Evolutionary conservation across 169 alveolate species (phyloP).

Genomic region (Eimeria zaria): DNA sequence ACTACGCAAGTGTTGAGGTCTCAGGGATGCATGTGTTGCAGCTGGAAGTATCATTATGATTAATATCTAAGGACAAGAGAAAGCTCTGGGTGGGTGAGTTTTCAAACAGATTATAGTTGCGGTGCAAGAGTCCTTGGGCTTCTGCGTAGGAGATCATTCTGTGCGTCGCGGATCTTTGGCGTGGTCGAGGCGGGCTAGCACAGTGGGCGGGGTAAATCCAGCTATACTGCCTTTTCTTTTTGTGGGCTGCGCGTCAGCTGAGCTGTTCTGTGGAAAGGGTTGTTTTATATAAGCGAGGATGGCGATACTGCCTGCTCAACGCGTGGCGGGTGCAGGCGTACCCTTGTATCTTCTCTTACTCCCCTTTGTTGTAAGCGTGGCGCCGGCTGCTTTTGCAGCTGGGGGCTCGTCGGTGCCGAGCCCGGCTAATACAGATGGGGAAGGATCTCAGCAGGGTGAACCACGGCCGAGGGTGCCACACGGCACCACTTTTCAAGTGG

Average conservation of each 20-base stretch:
- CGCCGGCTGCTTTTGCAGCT: conserved; percentile 31
- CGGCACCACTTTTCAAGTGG: conserved; percentile 9
- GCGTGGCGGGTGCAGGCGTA: background rate
- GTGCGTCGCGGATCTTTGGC: conserved; percentile 38
- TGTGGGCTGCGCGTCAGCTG: background rate
- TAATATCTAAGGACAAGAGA: background rate
- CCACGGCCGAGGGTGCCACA: conserved; percentile 12
- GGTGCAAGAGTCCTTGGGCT: background rate
- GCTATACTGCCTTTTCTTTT: background rate
- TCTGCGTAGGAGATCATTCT: background rate
- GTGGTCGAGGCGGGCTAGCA: conserved; percentile 10
- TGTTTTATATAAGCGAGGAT: background rate
- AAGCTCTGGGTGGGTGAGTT: conserved; percentile 18
- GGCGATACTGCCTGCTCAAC: background rate
- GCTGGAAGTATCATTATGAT: conserved; percentile 17
- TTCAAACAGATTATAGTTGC: background rate
- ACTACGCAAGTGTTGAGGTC: background rate
- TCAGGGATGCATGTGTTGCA: conserved; percentile 53
- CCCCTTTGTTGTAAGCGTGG: background rate
- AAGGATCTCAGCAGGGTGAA: background rate
- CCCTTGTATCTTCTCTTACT: background rate
- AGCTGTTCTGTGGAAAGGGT: background rate
- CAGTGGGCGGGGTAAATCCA: background rate
- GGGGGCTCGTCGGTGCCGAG: background rate
- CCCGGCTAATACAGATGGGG: background rate